These are phyloP conservation scores for Botrytis porri DNA, from an alignment of 2,329 filamentous ascomycete genomes.

Conservation along the genomic window DNA sequence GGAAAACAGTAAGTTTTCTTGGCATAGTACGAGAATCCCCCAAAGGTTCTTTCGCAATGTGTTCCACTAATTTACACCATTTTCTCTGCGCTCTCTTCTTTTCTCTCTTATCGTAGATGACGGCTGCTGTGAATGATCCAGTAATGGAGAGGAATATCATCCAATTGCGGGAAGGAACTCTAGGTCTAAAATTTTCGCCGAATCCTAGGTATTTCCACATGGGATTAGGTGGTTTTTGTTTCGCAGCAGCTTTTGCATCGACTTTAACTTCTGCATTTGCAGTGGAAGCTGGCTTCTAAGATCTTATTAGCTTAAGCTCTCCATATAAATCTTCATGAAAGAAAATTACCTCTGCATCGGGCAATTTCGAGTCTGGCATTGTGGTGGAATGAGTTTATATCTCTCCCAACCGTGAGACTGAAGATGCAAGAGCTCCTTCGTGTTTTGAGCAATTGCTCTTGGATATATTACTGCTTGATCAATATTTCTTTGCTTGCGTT, in stretches of 20 bases:
- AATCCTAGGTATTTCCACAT: constrained; percentile 79
- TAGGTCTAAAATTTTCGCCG: constrained; percentile 70
- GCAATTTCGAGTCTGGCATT: constrained; percentile 21
- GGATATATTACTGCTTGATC: neutral
- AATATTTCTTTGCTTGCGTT: constrained; percentile 7
- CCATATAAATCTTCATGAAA: neutral
- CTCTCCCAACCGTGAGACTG: neutral
- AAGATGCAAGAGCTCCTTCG: neutral
- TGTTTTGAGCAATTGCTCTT: constrained; percentile 9
- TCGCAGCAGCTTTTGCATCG: constrained; percentile 42
- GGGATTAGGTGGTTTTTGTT: constrained; percentile 58
- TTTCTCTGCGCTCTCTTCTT: constrained; percentile 81
- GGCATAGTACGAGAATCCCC: constrained; percentile 65
- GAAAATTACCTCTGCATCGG: constrained; percentile 25
- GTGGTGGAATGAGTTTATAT: neutral
- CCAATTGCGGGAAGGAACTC: constrained; percentile 94
- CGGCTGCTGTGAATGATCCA: constrained; percentile 71
- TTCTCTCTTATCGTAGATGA: constrained; percentile 90
- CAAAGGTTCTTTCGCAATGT: constrained; percentile 76
- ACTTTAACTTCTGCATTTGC: constrained; percentile 37
- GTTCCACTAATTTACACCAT: constrained; percentile 82
- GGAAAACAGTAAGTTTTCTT: constrained; percentile 79
- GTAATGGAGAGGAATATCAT: constrained; percentile 87
- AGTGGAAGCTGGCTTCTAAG: constrained; percentile 37
- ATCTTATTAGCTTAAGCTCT: constrained; percentile 16